Evolutionary conservation across 306 rosid species (phyloP).

Genomic region (Benincasa hispida): DNA sequence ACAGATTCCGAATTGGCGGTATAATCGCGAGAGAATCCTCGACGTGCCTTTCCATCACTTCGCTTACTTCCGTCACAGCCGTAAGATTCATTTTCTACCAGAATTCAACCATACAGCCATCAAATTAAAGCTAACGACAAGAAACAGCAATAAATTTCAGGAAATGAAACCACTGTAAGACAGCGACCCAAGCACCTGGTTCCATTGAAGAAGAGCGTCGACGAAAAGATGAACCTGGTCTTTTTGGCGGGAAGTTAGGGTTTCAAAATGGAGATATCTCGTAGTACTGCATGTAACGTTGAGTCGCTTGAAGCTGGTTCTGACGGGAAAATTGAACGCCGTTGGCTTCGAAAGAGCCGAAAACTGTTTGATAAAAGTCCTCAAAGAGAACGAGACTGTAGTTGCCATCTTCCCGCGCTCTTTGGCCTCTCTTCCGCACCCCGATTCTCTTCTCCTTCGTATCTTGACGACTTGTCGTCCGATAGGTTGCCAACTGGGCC

Average conservation of each 20-base stretch:
- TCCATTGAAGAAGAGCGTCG: slow-evolving; percentile 84
- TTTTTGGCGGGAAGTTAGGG: slow-evolving; percentile 50
- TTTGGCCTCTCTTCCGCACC: background rate
- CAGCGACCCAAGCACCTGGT: slow-evolving; percentile 32
- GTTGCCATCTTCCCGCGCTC: slow-evolving; percentile 16
- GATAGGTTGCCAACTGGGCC: background rate
- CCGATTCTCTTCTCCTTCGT: background rate
- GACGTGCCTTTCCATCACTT: slow-evolving; percentile 84
- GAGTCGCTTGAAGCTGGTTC: slow-evolving; percentile 13
- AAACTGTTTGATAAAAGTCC: slow-evolving; percentile 77
- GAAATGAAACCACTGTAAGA: slow-evolving; percentile 2
- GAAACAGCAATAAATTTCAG: background rate
- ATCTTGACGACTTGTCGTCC: background rate
- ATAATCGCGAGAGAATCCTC: slow-evolving; percentile 82
- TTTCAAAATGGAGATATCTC: slow-evolving; percentile 22
- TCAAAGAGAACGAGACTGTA: slow-evolving; percentile 22
- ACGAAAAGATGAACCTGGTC: slow-evolving; percentile 62
- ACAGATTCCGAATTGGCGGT: slow-evolving; percentile 42
- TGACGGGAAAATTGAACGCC: slow-evolving; percentile 15
- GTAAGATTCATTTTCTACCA: slow-evolving; percentile 78
- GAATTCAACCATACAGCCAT: background rate
- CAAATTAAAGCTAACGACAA: background rate
- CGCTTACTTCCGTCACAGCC: slow-evolving; percentile 48
- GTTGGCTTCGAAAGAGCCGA: slow-evolving; percentile 14
- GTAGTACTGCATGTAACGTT: slow-evolving; percentile 4